Evolutionary conservation across 2,329 filamentous ascomycete genomes (phyloP).

Genomic region (Camillea tinctor): DNA sequence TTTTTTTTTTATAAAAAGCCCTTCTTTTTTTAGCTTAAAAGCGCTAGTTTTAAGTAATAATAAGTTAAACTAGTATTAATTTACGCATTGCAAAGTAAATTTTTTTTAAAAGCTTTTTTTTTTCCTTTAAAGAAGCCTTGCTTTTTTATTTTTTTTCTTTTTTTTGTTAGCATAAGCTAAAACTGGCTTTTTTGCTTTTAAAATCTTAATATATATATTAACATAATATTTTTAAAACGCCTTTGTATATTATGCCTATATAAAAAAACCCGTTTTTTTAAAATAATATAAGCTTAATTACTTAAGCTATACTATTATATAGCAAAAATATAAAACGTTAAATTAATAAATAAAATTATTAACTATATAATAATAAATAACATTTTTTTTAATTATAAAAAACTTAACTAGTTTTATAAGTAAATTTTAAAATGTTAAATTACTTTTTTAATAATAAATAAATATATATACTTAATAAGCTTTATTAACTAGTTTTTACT

Average conservation of each 20-base stretch:
- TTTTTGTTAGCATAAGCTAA: background rate
- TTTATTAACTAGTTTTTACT: background rate
- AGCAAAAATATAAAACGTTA: too few relatives aligned
- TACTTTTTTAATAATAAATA: background rate
- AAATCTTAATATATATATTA: background rate
- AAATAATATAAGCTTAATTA: background rate
- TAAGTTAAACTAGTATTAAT: too few relatives aligned
- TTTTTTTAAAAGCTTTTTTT: background rate
- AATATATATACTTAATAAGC: background rate
- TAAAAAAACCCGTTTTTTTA: background rate
- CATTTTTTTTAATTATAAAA: background rate
- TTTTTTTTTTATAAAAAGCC: too few relatives aligned
- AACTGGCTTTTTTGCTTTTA: background rate
- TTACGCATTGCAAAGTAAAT: too few relatives aligned
- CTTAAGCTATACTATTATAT: background rate
- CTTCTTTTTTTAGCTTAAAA: too few relatives aligned
- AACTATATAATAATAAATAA: background rate
- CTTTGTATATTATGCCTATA: background rate
- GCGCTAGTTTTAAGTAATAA: too few relatives aligned
- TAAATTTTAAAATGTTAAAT: background rate
- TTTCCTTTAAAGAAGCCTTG: background rate
- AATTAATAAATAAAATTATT: too few relatives aligned
- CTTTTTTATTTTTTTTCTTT: background rate
- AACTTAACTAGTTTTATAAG: background rate
- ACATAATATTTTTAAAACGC: background rate